phyloP scores from a whole-genome alignment of 1,284 basidiomycete genomes.

The Trichosporon faecale region DNA sequence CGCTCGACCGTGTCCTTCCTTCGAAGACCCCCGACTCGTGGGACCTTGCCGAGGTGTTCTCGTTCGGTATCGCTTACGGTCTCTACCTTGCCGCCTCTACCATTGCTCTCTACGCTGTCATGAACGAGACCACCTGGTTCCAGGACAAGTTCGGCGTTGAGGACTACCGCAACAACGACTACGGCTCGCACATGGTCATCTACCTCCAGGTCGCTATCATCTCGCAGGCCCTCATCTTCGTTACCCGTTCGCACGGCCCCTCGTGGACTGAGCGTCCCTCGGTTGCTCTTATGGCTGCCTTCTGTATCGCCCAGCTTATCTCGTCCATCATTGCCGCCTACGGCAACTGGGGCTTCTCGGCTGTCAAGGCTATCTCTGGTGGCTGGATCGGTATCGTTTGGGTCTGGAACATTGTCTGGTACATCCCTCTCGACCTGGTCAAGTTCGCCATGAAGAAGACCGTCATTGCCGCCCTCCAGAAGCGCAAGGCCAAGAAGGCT shows the following conservation, averaged over 20 bases:
- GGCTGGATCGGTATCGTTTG: slow-evolving; percentile 97
- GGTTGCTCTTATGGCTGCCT: slow-evolving; percentile 79
- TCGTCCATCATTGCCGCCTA: slow-evolving; percentile 93
- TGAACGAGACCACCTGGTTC: slow-evolving; percentile 87
- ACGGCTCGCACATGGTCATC: slow-evolving; percentile 60
- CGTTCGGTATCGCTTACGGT: slow-evolving; percentile 91
- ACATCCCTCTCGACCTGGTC: slow-evolving; percentile 88
- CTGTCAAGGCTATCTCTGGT: slow-evolving; percentile 71
- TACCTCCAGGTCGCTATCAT: slow-evolving; percentile 89
- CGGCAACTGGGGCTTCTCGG: slow-evolving; percentile 86
- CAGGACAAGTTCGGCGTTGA: slow-evolving; percentile 75
- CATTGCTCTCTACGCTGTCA: slow-evolving; percentile 75
- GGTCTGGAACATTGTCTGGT: slow-evolving; percentile 96
- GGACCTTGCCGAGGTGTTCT: slow-evolving; percentile 95
- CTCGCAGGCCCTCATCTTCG: slow-evolving; percentile 95
- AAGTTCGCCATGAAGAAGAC: slow-evolving; percentile 95
- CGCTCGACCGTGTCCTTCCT: slow-evolving; percentile 92
- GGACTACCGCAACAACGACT: slow-evolving; percentile 53
- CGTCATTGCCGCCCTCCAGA: slow-evolving; percentile 76
- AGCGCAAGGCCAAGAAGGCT: slow-evolving; percentile 60
- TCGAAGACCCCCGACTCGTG: slow-evolving; percentile 88
- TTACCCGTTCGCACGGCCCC: slow-evolving; percentile 92
- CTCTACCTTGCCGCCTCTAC: slow-evolving; percentile 87
- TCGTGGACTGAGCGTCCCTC: slow-evolving; percentile 99
- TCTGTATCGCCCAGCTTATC: slow-evolving; percentile 87